Base-by-base conservation (phyloP, 768 basidiomycete species). In the Mycena belliarum region DNA sequence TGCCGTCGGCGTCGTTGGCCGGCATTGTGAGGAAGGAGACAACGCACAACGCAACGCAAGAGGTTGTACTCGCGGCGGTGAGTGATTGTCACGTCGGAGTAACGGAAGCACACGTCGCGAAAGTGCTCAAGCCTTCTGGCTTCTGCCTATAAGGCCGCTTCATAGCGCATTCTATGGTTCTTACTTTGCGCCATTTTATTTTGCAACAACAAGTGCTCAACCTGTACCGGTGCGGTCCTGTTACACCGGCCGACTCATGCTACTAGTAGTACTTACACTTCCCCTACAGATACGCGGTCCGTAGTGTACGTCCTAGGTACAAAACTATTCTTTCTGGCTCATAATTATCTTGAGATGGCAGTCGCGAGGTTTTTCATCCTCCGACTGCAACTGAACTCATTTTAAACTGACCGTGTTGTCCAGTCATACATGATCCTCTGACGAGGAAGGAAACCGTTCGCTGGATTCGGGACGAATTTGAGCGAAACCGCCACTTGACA, bases 401-500 rank as follows among this genome's bases (percentile, higher is more conserved):
- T n/a, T 11, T 45, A 25, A 48, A 42, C 52, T 43, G n/a, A n/a
- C n/a, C 23, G 48, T 52, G 41, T 38, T 28, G 41, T 26, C 25
- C 62, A 91, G 91, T 70, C 40, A 86, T 93, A 48, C 83, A 82
- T 33, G 81, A 91, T 72, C 77, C 77, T 50, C 67, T 68, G 55
- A 77, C 86, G 26, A 80, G 90, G 57, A 70, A 71, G 57, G 89
- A 92, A 65, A 89, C 89, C 0, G 71, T 91, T 8, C 66, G 69
- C 21, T 93, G 90, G 88, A 82, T 92, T 70, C 84, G 91, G 26
- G 66, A 73, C 47, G 89, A 91, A 70, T 82, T 92, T 63, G 86
- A 90, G 66, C 75, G 83, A 57, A 85, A 84, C 63, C 79, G 70
- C 57, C 68, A 84, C 65, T 66, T 89, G 38, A 69, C 76, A 12